Conservation (phyloP, 208 protist genomes). For the Angomonas ambiguus region DNA sequence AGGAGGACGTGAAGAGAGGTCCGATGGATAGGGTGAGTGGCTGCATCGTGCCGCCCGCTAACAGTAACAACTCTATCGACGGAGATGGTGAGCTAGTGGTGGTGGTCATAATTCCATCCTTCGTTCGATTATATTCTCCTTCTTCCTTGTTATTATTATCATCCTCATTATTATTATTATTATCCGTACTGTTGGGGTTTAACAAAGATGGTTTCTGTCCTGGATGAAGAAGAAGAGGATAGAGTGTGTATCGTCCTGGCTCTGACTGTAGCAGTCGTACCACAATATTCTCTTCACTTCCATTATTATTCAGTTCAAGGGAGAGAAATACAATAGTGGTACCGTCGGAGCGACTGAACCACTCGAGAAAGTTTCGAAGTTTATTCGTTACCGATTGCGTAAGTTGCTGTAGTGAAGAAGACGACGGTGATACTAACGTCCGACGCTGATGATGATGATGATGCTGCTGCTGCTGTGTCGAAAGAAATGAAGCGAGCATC, state of each 20-base stretch:
- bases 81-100: too few relatives aligned
- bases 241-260: conserved; percentile 59
- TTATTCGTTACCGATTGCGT: neutral
- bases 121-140: too few relatives aligned
- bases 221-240: too few relatives aligned
- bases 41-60: conserved; percentile 93
- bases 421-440: neutral
- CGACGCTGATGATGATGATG: neutral
- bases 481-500: neutral
- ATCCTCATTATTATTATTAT: too few relatives aligned
- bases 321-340: neutral
- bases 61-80: conserved; percentile 42
- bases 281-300: too few relatives aligned
- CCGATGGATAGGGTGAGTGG: conserved; percentile 77
- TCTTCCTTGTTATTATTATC: too few relatives aligned
- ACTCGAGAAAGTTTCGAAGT: neutral
- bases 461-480: neutral
- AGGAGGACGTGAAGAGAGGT: conserved; percentile 70
- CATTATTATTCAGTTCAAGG: neutral
- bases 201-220: conserved; percentile 38
- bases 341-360: conserved; percentile 1
- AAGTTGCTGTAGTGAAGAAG: neutral
- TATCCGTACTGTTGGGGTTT: conserved; percentile 22
- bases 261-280: conserved; percentile 71
- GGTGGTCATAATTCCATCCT: too few relatives aligned